Conservation (phyloP, 2,329 filamentous ascomycete species). For the Epichloe amarillans region DNA sequence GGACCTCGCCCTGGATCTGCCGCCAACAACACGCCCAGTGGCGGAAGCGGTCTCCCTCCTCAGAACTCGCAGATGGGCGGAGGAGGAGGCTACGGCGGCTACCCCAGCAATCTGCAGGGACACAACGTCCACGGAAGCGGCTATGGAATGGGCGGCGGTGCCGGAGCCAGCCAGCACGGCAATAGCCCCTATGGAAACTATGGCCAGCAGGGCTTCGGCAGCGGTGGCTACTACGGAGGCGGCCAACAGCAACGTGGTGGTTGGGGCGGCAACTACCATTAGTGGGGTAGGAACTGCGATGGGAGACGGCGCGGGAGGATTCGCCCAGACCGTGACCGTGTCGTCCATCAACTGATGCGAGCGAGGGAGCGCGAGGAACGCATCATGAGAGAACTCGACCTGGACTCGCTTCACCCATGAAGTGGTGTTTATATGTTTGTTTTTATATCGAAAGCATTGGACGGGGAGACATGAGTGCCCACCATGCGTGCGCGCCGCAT, state of each 20-base stretch:
- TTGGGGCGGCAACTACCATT: conserved; percentile 49
- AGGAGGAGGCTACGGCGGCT: conserved; percentile 32
- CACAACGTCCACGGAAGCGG: conserved; percentile 40
- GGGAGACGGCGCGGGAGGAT: conserved; percentile 10
- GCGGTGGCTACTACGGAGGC: conserved; percentile 33
- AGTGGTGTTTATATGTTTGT: conserved; percentile 3
- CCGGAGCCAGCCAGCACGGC: conserved; percentile 36
- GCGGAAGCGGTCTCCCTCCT: conserved; percentile 40
- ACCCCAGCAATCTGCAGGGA: conserved; percentile 40
- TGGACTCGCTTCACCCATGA: conserved; percentile 6
- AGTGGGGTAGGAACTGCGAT: conserved; percentile 22
- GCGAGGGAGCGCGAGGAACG: conserved; percentile 5
- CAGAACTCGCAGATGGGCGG: conserved; percentile 41
- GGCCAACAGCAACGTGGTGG: conserved; percentile 35
- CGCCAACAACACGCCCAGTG: conserved; percentile 36
- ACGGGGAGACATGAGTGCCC: conserved; percentile 19
- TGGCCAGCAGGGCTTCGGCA: conserved; percentile 33
- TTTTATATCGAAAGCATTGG: conserved; percentile 12
- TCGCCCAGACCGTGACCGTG: conserved; percentile 5
- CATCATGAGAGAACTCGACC: conserved; percentile 9
- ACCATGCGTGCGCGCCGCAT: conserved; percentile 14
- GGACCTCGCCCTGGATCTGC: conserved; percentile 44
- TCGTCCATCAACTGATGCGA: neutral
- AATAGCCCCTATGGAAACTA: conserved; percentile 42
- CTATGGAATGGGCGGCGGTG: conserved; percentile 40